These are phyloP conservation scores for Candida sithepensis DNA, from an alignment of 805 yeast genomes.

Conservation along the genomic window DNA sequence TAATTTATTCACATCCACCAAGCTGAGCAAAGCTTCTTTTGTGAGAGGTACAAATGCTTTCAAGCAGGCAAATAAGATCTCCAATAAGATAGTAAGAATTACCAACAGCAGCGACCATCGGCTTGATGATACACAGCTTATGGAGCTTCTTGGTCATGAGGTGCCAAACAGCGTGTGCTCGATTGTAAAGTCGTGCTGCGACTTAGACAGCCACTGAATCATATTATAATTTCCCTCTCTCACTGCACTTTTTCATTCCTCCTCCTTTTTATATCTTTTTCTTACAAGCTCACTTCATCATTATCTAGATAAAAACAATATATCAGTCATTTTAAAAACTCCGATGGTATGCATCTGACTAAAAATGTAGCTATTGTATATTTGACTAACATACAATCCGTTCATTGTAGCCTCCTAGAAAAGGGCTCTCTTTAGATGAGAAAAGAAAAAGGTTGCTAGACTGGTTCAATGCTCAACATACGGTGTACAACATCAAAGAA, in stretches of 20 bases:
- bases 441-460: constrained; percentile 34
- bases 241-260: not conserved
- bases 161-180: not conserved
- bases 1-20: constrained; percentile 16
- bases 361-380: no score
- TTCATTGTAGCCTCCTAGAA: constrained; percentile 17
- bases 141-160: constrained; percentile 15
- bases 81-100: not conserved
- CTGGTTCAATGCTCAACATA: constrained; percentile 38
- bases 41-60: constrained; percentile 4
- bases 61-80: not conserved
- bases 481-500: constrained; percentile 47
- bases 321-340: no score
- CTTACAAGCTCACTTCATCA: no score
- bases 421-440: constrained; percentile 35
- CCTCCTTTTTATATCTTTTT: not conserved
- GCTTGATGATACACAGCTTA: constrained; percentile 3
- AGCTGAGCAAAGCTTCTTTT: constrained; percentile 15
- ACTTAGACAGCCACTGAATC: not conserved
- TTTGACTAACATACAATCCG: no score
- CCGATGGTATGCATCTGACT: no score
- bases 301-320: no score
- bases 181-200: not conserved
- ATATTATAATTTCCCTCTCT: not conserved
- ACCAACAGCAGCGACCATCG: not conserved